Conservation (phyloP, 2,329 filamentous ascomycete genomes). For the Madurella mycetomatis region DNA sequence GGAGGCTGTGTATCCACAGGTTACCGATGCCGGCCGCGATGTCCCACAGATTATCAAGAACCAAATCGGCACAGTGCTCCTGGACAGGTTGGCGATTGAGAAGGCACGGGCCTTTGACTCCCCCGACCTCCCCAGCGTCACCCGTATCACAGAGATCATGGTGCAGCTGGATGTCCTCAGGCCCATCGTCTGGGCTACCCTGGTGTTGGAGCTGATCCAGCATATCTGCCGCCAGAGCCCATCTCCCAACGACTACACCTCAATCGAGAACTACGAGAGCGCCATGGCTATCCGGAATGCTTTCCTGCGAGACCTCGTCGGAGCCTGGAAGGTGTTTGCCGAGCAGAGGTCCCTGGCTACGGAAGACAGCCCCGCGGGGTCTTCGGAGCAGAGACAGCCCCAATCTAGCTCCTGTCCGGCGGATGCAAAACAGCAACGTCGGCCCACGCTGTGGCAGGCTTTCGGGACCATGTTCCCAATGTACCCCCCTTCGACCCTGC, state of each 20-base stretch:
- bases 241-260: slow-evolving; percentile 25
- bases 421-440: not conserved
- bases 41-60: slow-evolving; percentile 32
- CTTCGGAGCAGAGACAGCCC: not conserved
- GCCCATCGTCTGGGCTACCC: slow-evolving; percentile 31
- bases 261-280: slow-evolving; percentile 28
- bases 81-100: slow-evolving; percentile 31
- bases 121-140: slow-evolving; percentile 33
- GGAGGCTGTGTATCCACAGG: slow-evolving; percentile 29
- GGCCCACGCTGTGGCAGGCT: slow-evolving; percentile 27
- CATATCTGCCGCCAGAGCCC: slow-evolving; percentile 30
- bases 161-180: slow-evolving; percentile 33
- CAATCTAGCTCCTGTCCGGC: not conserved
- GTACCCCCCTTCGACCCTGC: slow-evolving; percentile 26
- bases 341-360: slow-evolving; percentile 25
- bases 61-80: slow-evolving; percentile 26
- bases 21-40: slow-evolving; percentile 22
- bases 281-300: slow-evolving; percentile 29
- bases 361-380: not conserved
- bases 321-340: slow-evolving; percentile 39
- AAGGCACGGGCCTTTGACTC: slow-evolving; percentile 32
- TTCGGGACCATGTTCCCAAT: slow-evolving; percentile 35
- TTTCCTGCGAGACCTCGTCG: slow-evolving; percentile 37
- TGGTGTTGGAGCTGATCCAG: slow-evolving; percentile 34
- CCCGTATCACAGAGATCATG: slow-evolving; percentile 36